Percentiles rank a stretch among this genome's conserved stretches.
phyloP scores from a whole-genome alignment of 495 filamentous ascomycete species.

The Neurospora tetraspora region DNA sequence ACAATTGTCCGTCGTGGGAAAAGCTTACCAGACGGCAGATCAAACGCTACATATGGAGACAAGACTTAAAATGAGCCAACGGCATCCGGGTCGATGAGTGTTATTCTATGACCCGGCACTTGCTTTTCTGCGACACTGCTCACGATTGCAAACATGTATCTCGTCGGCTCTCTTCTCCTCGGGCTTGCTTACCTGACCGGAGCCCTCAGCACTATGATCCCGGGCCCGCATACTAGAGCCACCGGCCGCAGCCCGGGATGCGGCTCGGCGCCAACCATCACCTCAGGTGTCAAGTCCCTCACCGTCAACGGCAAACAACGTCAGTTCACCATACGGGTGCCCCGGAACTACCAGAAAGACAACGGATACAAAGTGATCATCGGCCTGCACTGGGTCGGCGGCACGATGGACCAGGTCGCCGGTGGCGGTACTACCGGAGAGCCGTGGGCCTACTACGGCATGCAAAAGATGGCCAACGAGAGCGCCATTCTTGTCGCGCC shows the following conservation, averaged over 20 bases:
- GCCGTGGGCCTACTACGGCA: conserved; percentile 27
- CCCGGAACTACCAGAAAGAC: conserved; percentile 31
- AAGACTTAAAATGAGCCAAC: too few species aligned
- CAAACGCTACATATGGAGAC: too few species aligned
- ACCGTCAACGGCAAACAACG: conserved; percentile 19
- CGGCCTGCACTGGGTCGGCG: conserved; percentile 31
- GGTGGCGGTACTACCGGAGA: conserved; percentile 18
- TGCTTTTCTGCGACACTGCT: too few species aligned
- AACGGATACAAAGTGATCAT: conserved; percentile 31
- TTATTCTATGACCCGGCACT: too few species aligned
- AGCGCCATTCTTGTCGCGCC: conserved; percentile 37
- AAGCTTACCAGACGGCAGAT: too few species aligned
- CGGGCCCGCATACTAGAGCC: too few species aligned
- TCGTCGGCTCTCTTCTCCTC: too few species aligned
- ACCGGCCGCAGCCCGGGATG: conserved; percentile 18
- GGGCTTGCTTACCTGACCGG: too few species aligned
- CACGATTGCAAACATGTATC: too few species aligned
- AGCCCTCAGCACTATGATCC: too few species aligned
- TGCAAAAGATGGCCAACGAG: conserved; percentile 23
- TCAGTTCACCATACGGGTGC: conserved; percentile 31
- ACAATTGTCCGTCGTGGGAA: too few species aligned
- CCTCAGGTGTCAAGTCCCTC: conserved; percentile 21
- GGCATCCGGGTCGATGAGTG: too few species aligned
- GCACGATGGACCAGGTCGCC: conserved; percentile 26
- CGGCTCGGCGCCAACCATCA: conserved; percentile 25